phyloP scores from a whole-genome alignment of 2,329 filamentous ascomycete genomes.

The Sclerotinia minor region DNA sequence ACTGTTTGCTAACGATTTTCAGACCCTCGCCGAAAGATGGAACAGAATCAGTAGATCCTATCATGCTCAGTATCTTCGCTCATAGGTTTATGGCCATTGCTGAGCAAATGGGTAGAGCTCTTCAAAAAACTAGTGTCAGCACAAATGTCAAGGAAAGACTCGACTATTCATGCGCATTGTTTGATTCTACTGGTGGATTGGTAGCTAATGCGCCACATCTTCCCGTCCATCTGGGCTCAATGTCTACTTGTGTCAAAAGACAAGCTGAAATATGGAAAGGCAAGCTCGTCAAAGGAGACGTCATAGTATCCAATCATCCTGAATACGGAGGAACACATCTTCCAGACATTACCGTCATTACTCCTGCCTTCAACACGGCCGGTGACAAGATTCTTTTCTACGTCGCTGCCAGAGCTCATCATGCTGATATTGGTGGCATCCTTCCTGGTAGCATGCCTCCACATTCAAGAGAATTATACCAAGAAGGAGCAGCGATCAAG shows the following conservation, averaged over 20 bases:
- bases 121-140: constrained; percentile 78
- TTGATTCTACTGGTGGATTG: constrained; percentile 72
- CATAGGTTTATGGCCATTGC: constrained; percentile 85
- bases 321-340: constrained; percentile 83
- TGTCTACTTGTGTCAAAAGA: constrained; percentile 80
- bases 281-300: constrained; percentile 75
- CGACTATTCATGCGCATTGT: constrained; percentile 81
- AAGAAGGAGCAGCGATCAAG: constrained; percentile 65
- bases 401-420: constrained; percentile 57
- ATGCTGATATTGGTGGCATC: constrained; percentile 83
- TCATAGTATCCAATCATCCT: constrained; percentile 81
- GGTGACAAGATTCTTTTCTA: constrained; percentile 49
- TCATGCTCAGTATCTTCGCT: constrained; percentile 75
- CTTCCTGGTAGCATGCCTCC: constrained; percentile 82
- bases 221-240: constrained; percentile 77
- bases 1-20: background rate
- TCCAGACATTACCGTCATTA: constrained; percentile 80
- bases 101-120: constrained; percentile 77
- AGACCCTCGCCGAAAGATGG: constrained; percentile 32
- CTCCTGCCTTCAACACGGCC: constrained; percentile 68
- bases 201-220: constrained; percentile 81
- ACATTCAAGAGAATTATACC: constrained; percentile 63
- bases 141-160: constrained; percentile 81
- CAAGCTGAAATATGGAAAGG: constrained; percentile 80
- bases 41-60: constrained; percentile 65